These are phyloP conservation scores for Hordeum marinum DNA, from an alignment of 176 grass and related monocot species.

Conservation along the genomic window DNA sequence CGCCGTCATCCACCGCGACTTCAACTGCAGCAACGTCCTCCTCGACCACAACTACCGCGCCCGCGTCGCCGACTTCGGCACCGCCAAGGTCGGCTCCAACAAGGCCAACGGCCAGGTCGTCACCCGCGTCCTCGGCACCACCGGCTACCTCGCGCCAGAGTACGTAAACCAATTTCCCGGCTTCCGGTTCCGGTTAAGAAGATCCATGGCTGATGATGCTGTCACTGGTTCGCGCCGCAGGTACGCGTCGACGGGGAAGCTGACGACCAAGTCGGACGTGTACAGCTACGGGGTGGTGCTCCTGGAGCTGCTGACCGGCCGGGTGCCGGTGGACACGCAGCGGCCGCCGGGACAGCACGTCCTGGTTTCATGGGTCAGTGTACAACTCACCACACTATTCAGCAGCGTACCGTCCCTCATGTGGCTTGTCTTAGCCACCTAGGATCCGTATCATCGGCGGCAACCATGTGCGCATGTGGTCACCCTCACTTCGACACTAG, in stretches of 20 bases:
- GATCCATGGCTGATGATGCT: neutral
- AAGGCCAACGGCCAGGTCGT: constrained; percentile 87
- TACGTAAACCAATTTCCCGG: too few species aligned
- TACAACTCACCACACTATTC: neutral
- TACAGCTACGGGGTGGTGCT: constrained; percentile 93
- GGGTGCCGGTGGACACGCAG: constrained; percentile 72
- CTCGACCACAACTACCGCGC: constrained; percentile 74
- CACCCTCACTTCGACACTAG: neutral
- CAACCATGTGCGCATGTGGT: neutral
- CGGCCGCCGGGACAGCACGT: constrained; percentile 81
- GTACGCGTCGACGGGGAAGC: constrained; percentile 90
- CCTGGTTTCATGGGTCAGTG: constrained; percentile 87
- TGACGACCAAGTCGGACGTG: constrained; percentile 98
- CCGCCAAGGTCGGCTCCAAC: constrained; percentile 91
- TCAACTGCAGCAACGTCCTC: constrained; percentile 84
- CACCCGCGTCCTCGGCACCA: constrained; percentile 95
- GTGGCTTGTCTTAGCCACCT: neutral
- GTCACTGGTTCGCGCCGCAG: neutral
- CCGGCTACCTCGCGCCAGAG: constrained; percentile 95
- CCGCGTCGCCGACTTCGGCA: constrained; percentile 80
- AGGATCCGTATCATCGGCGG: neutral
- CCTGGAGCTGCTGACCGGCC: constrained; percentile 81
- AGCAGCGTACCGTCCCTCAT: neutral
- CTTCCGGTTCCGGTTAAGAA: too few species aligned
- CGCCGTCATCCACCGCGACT: constrained; percentile 95